Evolutionary conservation across 1,284 basidiomycete genomes (phyloP).

Genomic region (Leucoagaricus sp.): DNA sequence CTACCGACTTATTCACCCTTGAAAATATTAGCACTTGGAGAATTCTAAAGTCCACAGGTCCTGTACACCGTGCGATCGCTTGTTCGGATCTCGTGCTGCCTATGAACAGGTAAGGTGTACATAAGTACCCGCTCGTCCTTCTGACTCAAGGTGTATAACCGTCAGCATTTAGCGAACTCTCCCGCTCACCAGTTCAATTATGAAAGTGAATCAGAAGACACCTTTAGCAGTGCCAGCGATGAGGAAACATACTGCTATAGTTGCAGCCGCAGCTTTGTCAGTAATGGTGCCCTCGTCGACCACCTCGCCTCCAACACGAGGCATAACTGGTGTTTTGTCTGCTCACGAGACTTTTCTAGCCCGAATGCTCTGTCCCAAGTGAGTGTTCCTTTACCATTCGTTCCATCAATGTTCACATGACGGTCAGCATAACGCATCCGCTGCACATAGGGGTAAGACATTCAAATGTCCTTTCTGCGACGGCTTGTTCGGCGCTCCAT

Average conservation of each 20-base stretch:
- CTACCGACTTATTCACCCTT: background rate
- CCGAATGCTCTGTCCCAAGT: conserved; percentile 9
- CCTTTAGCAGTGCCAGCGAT: background rate
- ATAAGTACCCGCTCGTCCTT: background rate
- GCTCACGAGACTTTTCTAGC: conserved; percentile 14
- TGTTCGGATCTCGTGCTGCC: background rate
- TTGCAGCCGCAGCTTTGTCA: conserved; percentile 4
- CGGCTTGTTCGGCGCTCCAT: conserved; percentile 16
- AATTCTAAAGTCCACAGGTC: background rate
- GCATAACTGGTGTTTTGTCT: conserved; percentile 17
- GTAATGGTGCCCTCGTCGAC: background rate
- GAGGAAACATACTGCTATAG: background rate
- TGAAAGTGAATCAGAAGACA: background rate
- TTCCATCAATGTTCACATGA: background rate
- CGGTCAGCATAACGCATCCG: conserved; percentile 7
- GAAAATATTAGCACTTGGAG: background rate
- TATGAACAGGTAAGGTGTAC: background rate
- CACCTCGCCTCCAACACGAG: background rate
- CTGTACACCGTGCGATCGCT: background rate
- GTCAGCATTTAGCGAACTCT: conserved; percentile 6
- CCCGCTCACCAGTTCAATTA: background rate
- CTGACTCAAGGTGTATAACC: background rate
- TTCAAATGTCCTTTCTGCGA: conserved; percentile 16
- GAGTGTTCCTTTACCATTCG: background rate
- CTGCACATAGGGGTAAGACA: background rate